Evolutionary conservation across 192 early-diverging fungal genomes (phyloP).

Genomic region (Mortierella hygrophila): DNA sequence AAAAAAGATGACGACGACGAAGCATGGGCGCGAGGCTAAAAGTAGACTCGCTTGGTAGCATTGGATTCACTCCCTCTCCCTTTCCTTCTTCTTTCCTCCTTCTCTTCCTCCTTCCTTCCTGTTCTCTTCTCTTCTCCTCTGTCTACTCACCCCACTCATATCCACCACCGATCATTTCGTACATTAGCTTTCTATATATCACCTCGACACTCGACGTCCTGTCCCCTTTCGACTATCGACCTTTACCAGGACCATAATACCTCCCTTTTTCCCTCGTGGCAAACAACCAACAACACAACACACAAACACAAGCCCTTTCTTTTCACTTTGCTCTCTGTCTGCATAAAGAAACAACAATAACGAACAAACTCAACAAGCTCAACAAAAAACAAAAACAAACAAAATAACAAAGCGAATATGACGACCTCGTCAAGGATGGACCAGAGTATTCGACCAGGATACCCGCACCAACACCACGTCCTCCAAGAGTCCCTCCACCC

Average conservation of each 20-base stretch:
- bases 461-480: slow-evolving; percentile 2
- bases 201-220: neutral
- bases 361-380: neutral
- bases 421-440: slow-evolving; percentile 20
- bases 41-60: no score
- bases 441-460: slow-evolving; percentile 9
- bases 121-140: neutral
- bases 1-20: neutral
- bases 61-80: neutral
- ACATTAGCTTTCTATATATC: neutral
- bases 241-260: neutral
- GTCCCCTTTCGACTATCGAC: neutral
- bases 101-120: neutral
- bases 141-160: neutral
- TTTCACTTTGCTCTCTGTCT: neutral
- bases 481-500: slow-evolving; percentile 10
- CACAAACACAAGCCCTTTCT: no score
- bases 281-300: neutral
- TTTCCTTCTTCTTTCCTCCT: neutral
- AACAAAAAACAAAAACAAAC: neutral
- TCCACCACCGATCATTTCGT: neutral
- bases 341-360: neutral
- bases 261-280: neutral
- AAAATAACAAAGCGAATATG: neutral
- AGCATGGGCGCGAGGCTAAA: no score